Base-by-base conservation (phyloP, 768 basidiomycete species). In the Butyriboletus loyo region DNA sequence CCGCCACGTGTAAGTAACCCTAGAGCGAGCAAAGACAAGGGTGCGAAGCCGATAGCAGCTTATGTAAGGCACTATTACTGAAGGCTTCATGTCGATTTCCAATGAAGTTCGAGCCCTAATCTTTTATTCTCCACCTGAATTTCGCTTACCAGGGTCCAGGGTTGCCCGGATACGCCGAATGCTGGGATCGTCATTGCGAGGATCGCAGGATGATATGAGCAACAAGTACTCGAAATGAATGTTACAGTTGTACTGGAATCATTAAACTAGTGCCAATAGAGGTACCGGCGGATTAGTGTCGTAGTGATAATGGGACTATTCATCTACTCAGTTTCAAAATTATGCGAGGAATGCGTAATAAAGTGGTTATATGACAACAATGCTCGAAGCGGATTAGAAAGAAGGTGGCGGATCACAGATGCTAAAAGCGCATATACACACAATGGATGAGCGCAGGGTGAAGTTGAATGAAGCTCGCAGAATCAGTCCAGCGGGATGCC, bases 321-420 rank as follows among this genome's bases (percentile, higher is more conserved):
- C 60, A 56, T 71, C 65, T 71, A 69, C 53, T 58, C 59, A 46
- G 61, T 51, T 37, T 60, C 57, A 57, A 66, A 59, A 68, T 71
- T 68, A 67, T 69, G 67, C 49, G 60, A 64, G 48, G 48, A 37
- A 49, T 69, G 69, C 58, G 69, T 69, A 67, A 66, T 60, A 70
- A 71, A 66, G 67, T 62, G 62, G 63, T 54, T 72, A 73, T 67
- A 69, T 67, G 68, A 75, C 68, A 75, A 66, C 73, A 67, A 68
- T 70, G 66, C 63, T 60, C 61, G 50, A 59, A 65, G 41, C 50
- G 56, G 55, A 38, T 53, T 43, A 50, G 49, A 45, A 52, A 46
- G 53, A 57, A 55, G 55, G 60, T 53, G 60, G 60, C 61, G 62
- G 60, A 68, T 65, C 65, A 62, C 58, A 49, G 51, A 60, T 63